These are phyloP conservation scores for Phytophthora brassicae DNA, from an alignment of 352 stramenopile species.

Conservation along the genomic window DNA sequence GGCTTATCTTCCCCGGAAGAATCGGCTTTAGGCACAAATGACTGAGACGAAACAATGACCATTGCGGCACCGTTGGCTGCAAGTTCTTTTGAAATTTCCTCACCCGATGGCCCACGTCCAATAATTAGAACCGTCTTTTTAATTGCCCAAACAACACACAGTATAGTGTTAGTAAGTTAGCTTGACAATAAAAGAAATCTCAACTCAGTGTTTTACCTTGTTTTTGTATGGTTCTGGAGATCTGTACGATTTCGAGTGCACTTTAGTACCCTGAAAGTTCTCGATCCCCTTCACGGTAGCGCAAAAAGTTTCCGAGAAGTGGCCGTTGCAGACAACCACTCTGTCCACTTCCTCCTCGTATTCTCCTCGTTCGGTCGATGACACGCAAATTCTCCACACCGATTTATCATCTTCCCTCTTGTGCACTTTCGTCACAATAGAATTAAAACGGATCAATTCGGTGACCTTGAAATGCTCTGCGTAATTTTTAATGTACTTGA, in stretches of 20 bases:
- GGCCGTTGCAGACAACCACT: conserved; percentile 61
- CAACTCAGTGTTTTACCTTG: conserved; percentile 18
- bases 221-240: conserved; percentile 21
- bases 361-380: conserved; percentile 20
- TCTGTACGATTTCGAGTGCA: conserved; percentile 44
- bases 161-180: no score
- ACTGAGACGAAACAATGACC: conserved; percentile 43
- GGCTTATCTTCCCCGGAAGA: not conserved
- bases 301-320: conserved; percentile 51
- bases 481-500: conserved; percentile 57
- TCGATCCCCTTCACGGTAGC: conserved; percentile 39
- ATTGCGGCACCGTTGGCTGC: conserved; percentile 21
- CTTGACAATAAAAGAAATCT: no score
- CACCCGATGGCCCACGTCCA: conserved; percentile 48
- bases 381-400: conserved; percentile 32
- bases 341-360: conserved; percentile 59
- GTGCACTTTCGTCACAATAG: conserved; percentile 37
- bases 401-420: conserved; percentile 16
- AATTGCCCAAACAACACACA: no score
- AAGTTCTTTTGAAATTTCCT: conserved; percentile 62
- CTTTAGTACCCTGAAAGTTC: conserved; percentile 27
- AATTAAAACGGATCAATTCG: conserved; percentile 37
- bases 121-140: conserved; percentile 47
- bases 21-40: conserved; percentile 5
- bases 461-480: conserved; percentile 44